Percentiles rank a stretch among this genome's conserved stretches.
Conservation (phyloP, 2,329 filamentous ascomycete species). For the Cordyceps pruinosa region DNA sequence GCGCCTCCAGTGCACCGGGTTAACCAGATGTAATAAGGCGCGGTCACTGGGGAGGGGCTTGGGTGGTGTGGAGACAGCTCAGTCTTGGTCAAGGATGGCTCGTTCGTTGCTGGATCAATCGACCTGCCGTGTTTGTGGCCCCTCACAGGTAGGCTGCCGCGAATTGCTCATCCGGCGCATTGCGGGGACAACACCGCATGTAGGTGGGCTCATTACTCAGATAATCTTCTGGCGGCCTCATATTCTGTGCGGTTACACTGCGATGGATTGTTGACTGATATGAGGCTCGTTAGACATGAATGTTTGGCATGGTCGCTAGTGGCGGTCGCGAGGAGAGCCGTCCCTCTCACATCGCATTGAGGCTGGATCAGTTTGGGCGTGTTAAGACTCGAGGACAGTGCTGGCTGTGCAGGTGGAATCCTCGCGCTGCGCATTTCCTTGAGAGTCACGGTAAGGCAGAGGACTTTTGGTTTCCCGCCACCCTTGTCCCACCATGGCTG, state of each 20-base stretch:
- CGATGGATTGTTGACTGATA: background rate
- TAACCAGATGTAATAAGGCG: background rate
- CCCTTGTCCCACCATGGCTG: constrained; percentile 4
- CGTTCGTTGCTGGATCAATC: background rate
- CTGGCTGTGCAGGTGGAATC: background rate
- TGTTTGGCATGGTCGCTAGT: background rate
- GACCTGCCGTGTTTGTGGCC: background rate
- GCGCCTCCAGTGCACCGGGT: constrained; percentile 4
- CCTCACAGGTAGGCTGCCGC: background rate
- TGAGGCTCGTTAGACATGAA: background rate
- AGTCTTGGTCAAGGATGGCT: background rate
- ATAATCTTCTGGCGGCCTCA: background rate
- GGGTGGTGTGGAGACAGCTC: background rate
- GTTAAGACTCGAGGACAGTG: background rate
- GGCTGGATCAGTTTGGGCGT: background rate
- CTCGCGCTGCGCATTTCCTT: background rate
- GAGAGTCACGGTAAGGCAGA: background rate
- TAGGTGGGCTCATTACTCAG: background rate
- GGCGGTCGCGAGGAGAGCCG: background rate
- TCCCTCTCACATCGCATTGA: background rate
- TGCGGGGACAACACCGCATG: background rate
- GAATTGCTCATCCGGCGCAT: background rate
- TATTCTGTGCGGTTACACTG: background rate
- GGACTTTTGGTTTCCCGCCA: background rate
- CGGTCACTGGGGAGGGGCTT: background rate